Evolutionary conservation across 1,284 basidiomycete species (phyloP), one percentile per base, ranked within the genome.

Genomic region (Mycena citricolor): DNA sequence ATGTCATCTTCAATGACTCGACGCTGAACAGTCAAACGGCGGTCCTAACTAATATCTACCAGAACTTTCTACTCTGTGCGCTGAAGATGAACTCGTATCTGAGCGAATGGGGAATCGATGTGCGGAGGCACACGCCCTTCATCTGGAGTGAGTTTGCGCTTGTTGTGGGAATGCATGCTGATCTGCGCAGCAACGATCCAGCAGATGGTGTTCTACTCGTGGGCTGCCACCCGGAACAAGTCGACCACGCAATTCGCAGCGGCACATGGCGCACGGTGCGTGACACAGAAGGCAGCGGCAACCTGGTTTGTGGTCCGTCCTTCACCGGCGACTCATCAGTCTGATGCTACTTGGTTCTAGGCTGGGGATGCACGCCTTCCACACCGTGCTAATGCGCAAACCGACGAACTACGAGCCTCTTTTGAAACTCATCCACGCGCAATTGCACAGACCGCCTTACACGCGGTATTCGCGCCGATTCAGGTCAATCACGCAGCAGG

Each of bases 61-160:
- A 94, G 62, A 88, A 85, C 57, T 89, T 94, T 58, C 66, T 90
- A n/a, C 64, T 95, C 19, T 77, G 83, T 1, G 90, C 90, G 1
- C 84, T 94, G 73, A 97, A 94, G 68, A 87, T 94, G 73, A 81
- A 90, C 39, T 76, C 81, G 39, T 97, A 97, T 62, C 70, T 95
- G 26, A 71, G 47, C n/a, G 51, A 48, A 12, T 54, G 48, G 42
- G 48, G 51, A 4, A 23, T 47, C 7, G 42, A 44, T 20, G 42
- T 40, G n/a, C 24, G 32, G 10, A 44, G 30, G 26, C 39, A 47
- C 26, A 39, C 41, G 20, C 3, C 30, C 8, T 49, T 54, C n/a
- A 30, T 54, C 23, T 34, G 32, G 13, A 48, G 51, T 50, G 19
- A 13, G 44, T 23, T 13, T 20, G 8, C 7, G 4, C 2, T 17